A percentile compares a stretch with the other conserved stretches of the same genome.
Conservation (phyloP, 345 rosid genomes). For the Dipteronia dyeriana region DNA sequence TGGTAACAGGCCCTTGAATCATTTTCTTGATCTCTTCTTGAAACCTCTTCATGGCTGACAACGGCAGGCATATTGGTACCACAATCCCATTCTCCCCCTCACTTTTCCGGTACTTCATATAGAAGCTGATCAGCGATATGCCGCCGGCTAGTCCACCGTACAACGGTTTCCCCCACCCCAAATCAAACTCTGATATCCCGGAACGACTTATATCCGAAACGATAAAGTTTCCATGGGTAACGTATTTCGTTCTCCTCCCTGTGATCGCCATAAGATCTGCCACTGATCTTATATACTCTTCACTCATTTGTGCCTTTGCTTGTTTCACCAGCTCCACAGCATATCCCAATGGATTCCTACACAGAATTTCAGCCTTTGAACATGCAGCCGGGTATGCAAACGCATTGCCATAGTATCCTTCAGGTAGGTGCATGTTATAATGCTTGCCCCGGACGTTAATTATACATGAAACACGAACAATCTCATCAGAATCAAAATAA, state of each 20-base stretch:
- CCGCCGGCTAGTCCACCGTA: conserved; percentile 21
- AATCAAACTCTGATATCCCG: conserved; percentile 20
- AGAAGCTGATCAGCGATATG: background rate
- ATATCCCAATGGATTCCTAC: background rate
- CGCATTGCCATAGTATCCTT: conserved; percentile 33
- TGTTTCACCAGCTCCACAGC: conserved; percentile 23
- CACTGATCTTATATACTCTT: conserved; percentile 17
- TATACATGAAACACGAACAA: background rate
- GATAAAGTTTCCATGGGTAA: background rate
- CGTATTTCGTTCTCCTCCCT: conserved; percentile 6
- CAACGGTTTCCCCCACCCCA: conserved; percentile 30
- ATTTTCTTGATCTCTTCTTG: conserved; percentile 8
- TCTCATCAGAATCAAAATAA: conserved; percentile 14
- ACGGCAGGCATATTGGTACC: conserved; percentile 23
- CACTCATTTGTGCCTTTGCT: conserved; percentile 14
- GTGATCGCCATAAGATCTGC: conserved; percentile 18
- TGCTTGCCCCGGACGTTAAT: conserved; percentile 14
- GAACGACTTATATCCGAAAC: background rate
- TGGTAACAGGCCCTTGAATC: background rate
- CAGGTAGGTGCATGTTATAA: conserved; percentile 10
- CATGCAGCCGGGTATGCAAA: conserved; percentile 14
- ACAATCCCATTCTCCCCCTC: conserved; percentile 25
- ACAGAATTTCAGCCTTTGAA: conserved; percentile 15
- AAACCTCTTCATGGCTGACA: conserved; percentile 25
- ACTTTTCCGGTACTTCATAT: background rate